phyloP scores from a whole-genome alignment of 164 flowering plant species.

The Stephania yunnanensis region DNA sequence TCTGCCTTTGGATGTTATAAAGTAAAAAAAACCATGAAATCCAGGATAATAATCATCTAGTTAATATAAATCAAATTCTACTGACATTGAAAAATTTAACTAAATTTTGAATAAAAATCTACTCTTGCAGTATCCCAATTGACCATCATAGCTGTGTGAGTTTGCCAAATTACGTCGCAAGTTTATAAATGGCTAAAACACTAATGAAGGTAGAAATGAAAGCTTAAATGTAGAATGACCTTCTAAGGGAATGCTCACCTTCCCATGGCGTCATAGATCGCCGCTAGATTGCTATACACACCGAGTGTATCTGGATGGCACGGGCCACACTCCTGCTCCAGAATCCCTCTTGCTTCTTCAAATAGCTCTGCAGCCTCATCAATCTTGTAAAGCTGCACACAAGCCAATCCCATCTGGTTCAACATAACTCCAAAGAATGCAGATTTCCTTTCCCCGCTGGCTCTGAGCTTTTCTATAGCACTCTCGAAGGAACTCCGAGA shows the following conservation, averaged over 20 bases:
- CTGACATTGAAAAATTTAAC: not conserved
- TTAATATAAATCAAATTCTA: not conserved
- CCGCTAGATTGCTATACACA: conserved; percentile 92
- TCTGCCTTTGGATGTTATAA: not conserved
- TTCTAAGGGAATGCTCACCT: conserved; percentile 42
- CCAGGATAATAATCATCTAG: not conserved
- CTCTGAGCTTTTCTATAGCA: conserved; percentile 77
- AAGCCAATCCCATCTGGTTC: conserved; percentile 97
- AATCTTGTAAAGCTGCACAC: conserved; percentile 82
- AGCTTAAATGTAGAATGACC: not conserved
- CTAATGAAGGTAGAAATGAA: not conserved
- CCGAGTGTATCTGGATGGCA: conserved; percentile 94
- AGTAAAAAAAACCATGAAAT: not conserved
- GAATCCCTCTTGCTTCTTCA: conserved; percentile 80
- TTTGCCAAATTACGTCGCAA: too few relatives aligned
- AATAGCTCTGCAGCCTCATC: conserved; percentile 92
- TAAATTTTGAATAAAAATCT: too few relatives aligned
- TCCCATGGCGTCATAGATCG: conserved; percentile 97
- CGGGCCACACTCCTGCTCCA: conserved; percentile 84
- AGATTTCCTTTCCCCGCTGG: conserved; percentile 88
- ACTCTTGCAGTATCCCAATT: too few relatives aligned
- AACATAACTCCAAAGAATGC: conserved; percentile 89
- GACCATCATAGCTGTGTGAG: too few relatives aligned
- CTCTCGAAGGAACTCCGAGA: conserved; percentile 71
- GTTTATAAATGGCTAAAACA: too few relatives aligned